Conservation (phyloP, 306 rosid genomes). For the Aeschynomene evenia region DNA sequence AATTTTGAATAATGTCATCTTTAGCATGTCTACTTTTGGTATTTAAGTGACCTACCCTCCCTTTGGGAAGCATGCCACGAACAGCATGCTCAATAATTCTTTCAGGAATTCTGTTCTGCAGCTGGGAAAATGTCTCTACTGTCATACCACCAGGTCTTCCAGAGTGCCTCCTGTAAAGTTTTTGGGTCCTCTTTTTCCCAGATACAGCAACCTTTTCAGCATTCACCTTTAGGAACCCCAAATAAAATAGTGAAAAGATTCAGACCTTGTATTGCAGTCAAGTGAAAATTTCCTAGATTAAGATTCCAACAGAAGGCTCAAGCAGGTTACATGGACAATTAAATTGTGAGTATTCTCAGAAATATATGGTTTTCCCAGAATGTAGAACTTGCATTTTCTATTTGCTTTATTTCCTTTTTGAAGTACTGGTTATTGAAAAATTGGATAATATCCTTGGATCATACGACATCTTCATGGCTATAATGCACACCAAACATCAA, state of each 20-base stretch:
- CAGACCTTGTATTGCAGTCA: slow-evolving; percentile 5
- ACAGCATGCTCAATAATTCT: slow-evolving; percentile 96
- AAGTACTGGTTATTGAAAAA: slow-evolving; percentile 8
- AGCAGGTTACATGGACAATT: slow-evolving; percentile 15
- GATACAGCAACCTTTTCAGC: slow-evolving; percentile 95
- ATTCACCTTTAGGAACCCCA: slow-evolving; percentile 60
- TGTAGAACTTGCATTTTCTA: neutral
- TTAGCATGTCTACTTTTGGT: slow-evolving; percentile 13
- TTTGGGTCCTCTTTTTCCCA: slow-evolving; percentile 90
- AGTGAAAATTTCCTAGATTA: slow-evolving; percentile 1
- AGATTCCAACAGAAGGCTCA: neutral
- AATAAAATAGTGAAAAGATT: slow-evolving; percentile 24
- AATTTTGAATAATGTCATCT: slow-evolving; percentile 2
- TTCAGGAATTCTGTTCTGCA: slow-evolving; percentile 94
- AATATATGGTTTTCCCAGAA: neutral
- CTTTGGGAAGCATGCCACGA: slow-evolving; percentile 99
- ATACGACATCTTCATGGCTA: neutral
- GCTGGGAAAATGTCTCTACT: slow-evolving; percentile 87
- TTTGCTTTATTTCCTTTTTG: neutral
- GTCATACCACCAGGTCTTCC: slow-evolving; percentile 99
- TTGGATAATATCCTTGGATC: slow-evolving; percentile 3
- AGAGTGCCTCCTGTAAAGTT: slow-evolving; percentile 95
- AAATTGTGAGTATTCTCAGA: neutral
- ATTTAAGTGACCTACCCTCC: slow-evolving; percentile 69
- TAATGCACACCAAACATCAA: slow-evolving; percentile 14